Conservation (phyloP, 2,329 filamentous ascomycete species). For the Colletotrichum noveboracense region DNA sequence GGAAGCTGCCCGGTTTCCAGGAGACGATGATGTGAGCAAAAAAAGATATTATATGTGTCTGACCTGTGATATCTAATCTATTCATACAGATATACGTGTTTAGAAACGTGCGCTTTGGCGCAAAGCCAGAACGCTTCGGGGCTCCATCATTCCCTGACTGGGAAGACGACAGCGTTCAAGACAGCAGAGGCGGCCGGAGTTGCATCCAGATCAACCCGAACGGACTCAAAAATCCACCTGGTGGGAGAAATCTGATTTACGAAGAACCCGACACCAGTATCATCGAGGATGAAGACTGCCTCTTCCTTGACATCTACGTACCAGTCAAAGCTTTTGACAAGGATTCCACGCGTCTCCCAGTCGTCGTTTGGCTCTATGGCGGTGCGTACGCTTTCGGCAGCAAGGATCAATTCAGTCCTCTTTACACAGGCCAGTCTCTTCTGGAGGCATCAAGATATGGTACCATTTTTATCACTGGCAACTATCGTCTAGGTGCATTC, state of each 20-base stretch:
- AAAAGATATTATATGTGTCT: not conserved
- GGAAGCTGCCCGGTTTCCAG: not conserved
- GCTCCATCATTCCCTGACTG: not conserved
- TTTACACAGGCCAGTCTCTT: slow-evolving; percentile 43
- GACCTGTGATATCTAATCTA: too few relatives aligned
- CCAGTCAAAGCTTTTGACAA: slow-evolving; percentile 44
- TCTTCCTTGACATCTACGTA: slow-evolving; percentile 55
- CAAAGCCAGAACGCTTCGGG: not conserved
- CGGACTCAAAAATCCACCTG: not conserved
- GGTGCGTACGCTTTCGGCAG: slow-evolving; percentile 48
- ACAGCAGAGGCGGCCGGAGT: not conserved
- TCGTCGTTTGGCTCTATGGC: slow-evolving; percentile 51
- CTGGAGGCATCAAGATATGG: slow-evolving; percentile 38
- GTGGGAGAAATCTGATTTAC: not conserved
- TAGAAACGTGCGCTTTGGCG: not conserved
- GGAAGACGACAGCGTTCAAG: not conserved
- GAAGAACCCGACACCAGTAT: not conserved
- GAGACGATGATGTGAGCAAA: not conserved
- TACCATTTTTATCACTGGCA: slow-evolving; percentile 50
- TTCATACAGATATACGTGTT: not conserved
- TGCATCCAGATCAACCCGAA: not conserved
- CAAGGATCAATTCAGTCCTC: slow-evolving; percentile 40
- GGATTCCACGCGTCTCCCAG: slow-evolving; percentile 41
- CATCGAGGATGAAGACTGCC: slow-evolving; percentile 45
- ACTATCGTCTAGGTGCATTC: slow-evolving; percentile 54